Base-by-base conservation (phyloP, 345 rosid genomes). In the Balakata baccata region DNA sequence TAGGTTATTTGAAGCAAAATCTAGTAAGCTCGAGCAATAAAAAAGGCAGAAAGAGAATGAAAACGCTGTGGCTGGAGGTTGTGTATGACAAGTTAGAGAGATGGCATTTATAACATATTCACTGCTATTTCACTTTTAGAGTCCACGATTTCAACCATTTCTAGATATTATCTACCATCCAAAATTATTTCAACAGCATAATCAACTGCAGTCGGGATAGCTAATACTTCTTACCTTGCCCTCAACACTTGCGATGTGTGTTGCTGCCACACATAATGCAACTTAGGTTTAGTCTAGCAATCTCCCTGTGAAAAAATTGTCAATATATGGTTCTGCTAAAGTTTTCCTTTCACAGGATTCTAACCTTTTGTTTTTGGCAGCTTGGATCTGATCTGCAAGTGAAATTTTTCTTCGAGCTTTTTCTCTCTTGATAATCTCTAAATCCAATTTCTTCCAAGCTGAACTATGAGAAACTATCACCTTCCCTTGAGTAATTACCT, bases 361-460 rank as follows among this genome's bases (percentile, higher is more conserved):
- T 61, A 71, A 78, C 82, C 86, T 78, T 82, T 47, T 89, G 68
- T 49, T 89, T 72, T 85, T 92, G 65, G 96, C 94, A 0, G 89
- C 93, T 76, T 29, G 86, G 76, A 94, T 92, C 87, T 92, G 93
- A 53, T 94, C 97, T 11, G 96, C 97, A 43, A 94, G 89, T 17
- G 97, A 87, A 75, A 82, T 77, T 72, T 82, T 81, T 47, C 80
- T 85, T 64, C 64, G 81, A 75, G 74, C 78, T 74, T 86, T 88
- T 73, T 90, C 91, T 77, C 77, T 85, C 85, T 71, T 83, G 62
- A 85, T 72, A 59, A 85, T 64, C 75, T 89, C 92, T 71, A 84
- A 61, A 62, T 90, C 90, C 73, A 88, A 61, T 8, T 88, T 85
- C 88, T 88, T 90, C 88, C 88, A 81, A 38, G 82, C 82, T 56